These are phyloP conservation scores for Bimuria novae-zelandiae DNA, from an alignment of 2,329 filamentous ascomycete genomes.

Conservation along the genomic window DNA sequence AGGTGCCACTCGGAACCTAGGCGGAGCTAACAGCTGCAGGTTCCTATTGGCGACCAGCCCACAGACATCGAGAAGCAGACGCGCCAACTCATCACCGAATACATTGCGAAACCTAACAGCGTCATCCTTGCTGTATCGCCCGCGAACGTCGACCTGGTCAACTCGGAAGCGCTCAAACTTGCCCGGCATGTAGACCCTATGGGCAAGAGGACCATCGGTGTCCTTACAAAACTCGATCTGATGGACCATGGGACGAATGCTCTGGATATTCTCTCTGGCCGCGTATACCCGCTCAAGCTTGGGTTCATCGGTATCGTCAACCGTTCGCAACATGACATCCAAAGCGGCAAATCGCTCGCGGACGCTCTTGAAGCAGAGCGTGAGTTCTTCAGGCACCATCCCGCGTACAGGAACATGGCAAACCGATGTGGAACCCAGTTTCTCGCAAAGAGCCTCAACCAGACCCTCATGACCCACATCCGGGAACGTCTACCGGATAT, in stretches of 20 bases:
- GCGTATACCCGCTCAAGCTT: slow-evolving; percentile 94
- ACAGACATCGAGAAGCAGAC: slow-evolving; percentile 99
- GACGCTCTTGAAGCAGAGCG: slow-evolving; percentile 87
- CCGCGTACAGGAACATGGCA: slow-evolving; percentile 95
- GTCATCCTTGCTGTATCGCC: slow-evolving; percentile 96
- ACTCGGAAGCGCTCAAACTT: slow-evolving; percentile 95
- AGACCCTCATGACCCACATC: slow-evolving; percentile 94
- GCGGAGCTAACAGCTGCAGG: slow-evolving; percentile 55
- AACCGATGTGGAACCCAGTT: slow-evolving; percentile 91
- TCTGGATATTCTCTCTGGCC: slow-evolving; percentile 93
- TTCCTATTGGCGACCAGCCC: slow-evolving; percentile 96
- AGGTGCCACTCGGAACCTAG: slow-evolving; percentile 8
- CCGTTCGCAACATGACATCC: slow-evolving; percentile 96
- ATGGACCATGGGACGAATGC: slow-evolving; percentile 99
- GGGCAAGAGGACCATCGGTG: slow-evolving; percentile 92
- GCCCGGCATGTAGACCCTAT: slow-evolving; percentile 95
- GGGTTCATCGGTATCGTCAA: slow-evolving; percentile 99
- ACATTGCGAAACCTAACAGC: slow-evolving; percentile 98
- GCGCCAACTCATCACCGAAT: slow-evolving; percentile 92
- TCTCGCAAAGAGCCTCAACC: slow-evolving; percentile 91
- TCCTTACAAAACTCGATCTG: slow-evolving; percentile 93
- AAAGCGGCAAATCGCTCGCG: slow-evolving; percentile 90
- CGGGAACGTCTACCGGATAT: slow-evolving; percentile 95
- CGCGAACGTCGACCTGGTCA: slow-evolving; percentile 97
- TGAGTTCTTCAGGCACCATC: slow-evolving; percentile 97